These are phyloP conservation scores for Yamadazyma takamatsuzukensis DNA, from an alignment of 805 yeast species.

Conservation along the genomic window DNA sequence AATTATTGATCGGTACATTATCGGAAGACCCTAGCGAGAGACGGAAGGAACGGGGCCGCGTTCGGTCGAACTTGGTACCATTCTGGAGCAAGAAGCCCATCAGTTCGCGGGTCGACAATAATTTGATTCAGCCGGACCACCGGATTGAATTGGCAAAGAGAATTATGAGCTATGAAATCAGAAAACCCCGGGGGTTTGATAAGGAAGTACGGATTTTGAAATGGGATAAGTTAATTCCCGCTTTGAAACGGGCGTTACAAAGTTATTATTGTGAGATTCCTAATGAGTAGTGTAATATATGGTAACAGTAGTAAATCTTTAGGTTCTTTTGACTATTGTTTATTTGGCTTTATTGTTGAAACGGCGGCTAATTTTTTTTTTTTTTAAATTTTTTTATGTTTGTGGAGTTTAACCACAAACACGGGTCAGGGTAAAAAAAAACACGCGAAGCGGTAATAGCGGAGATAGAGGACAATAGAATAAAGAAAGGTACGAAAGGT, in stretches of 20 bases:
- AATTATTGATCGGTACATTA: conserved; percentile 52
- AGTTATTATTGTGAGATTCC: conserved; percentile 63
- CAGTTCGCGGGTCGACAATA: conserved; percentile 39
- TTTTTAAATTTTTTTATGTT: too few species aligned
- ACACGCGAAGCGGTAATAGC: too few species aligned
- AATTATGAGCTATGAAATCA: conserved; percentile 58
- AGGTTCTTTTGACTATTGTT: not conserved
- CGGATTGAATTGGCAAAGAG: conserved; percentile 57
- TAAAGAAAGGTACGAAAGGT: too few species aligned
- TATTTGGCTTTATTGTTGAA: not conserved
- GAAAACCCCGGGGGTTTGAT: conserved; percentile 68
- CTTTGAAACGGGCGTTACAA: conserved; percentile 60
- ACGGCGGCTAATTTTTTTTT: not conserved
- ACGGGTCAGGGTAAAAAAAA: too few species aligned
- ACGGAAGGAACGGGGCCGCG: conserved; percentile 63
- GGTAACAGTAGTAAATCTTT: not conserved
- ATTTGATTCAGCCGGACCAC: conserved; percentile 26
- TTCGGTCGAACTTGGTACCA: conserved; percentile 62
- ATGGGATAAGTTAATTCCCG: conserved; percentile 59
- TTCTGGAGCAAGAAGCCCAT: conserved; percentile 64
- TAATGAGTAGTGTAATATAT: conserved; percentile 1
- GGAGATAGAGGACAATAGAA: too few species aligned
- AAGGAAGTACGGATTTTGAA: conserved; percentile 61
- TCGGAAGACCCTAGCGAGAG: conserved; percentile 45
- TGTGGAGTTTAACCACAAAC: too few species aligned